Conservation (phyloP, 2,329 filamentous ascomycete genomes). For the Cladosporium sp. region DNA sequence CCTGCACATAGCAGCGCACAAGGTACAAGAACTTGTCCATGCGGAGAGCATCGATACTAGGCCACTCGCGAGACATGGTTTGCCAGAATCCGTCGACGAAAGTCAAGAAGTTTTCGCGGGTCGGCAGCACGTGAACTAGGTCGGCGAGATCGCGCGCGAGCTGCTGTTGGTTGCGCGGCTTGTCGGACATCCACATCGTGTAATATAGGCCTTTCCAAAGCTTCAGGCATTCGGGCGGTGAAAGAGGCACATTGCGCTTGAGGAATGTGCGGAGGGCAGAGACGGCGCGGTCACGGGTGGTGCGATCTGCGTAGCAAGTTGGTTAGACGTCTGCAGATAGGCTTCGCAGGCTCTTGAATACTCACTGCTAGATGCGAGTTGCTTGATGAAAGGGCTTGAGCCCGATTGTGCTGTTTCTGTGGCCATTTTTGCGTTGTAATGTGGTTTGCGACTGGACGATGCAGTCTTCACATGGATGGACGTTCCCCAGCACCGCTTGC, state of each 20-base stretch:
- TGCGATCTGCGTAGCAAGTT: constrained; percentile 21
- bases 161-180: constrained; percentile 78
- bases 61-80: constrained; percentile 51
- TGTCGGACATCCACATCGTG: constrained; percentile 85
- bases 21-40: constrained; percentile 93
- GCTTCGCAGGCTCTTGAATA: not conserved
- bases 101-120: constrained; percentile 32
- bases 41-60: constrained; percentile 45
- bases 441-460: not conserved
- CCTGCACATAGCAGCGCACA: constrained; percentile 71
- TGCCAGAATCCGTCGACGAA: constrained; percentile 50
- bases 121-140: constrained; percentile 59
- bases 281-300: constrained; percentile 48
- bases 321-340: not conserved
- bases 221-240: constrained; percentile 71
- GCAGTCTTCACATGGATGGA: constrained; percentile 1
- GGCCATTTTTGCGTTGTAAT: not conserved
- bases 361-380: constrained; percentile 78
- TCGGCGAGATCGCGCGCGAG: constrained; percentile 73
- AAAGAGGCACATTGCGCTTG: constrained; percentile 57
- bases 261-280: constrained; percentile 75
- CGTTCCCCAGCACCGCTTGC: not conserved
- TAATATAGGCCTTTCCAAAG: constrained; percentile 95
- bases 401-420: constrained; percentile 9
- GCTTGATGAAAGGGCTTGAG: constrained; percentile 66